Evolutionary conservation across 345 rosid genomes (phyloP), one percentile per base, ranked within the genome.

Genomic region (Arabidopsis suecica): DNA sequence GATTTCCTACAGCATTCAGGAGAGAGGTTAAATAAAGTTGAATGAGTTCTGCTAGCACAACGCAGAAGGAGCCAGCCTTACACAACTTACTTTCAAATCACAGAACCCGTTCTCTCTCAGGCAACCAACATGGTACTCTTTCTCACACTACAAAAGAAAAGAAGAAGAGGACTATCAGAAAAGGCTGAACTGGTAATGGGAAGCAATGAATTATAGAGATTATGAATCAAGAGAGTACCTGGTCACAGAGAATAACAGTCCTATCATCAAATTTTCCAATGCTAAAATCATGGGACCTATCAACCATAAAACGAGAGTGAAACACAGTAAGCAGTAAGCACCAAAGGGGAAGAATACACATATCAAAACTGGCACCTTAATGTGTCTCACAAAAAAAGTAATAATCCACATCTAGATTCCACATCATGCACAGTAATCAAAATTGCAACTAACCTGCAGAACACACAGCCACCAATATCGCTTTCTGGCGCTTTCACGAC

Each of bases 101-200:
- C 99, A 89, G 1, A 76, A 75, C 64, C 89, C 91, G 73, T 76
- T 84, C 61, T 87, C 83, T 68, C 95, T 83, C 85, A 96, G 72
- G 84, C 99, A 96, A 48, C 98, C 97, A 69, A 96, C 97, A 80
- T 89, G 96, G 75, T 78, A 90, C 86, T 95, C 99, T 86, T 88
- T 89, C 86, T 96, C 99, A 65, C 99, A 96, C 99, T 95, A 50
- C 51, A 71, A 80, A 76, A 67, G 11, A 61, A 49, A 61, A 72
- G 53, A 51, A 58, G 25, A 77, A 73, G 64, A 23, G 41, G 7
- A 47, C 62, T 56, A 75, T 74, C 62, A 82, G 69, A 79, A 33
- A 45, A 60, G 63, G 14, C 41, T 68, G n/a, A 51, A 20, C 53
- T 42, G 38, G 67, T 50, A 59, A 25, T 60, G 30, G 25, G 47